Evolutionary conservation across 2,329 filamentous ascomycete species (phyloP), one percentile per base, ranked within the genome.

Genomic region (Penicillium nordicum): DNA sequence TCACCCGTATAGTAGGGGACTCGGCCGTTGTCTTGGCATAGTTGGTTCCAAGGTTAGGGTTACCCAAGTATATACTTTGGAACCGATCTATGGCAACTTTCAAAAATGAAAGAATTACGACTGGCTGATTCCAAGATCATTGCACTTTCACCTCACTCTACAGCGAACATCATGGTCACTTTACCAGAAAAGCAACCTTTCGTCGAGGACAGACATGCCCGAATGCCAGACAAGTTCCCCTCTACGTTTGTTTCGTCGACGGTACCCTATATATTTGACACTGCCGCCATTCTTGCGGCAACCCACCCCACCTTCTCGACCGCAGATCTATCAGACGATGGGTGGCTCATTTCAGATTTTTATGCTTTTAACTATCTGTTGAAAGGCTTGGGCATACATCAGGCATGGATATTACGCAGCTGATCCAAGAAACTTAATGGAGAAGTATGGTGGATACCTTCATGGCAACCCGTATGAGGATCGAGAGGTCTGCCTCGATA

Each of bases 331-430:
- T 2, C 1, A 2, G 14, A 53, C 6, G 55, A 57, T 38, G 49
- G 43, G 5, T 53, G 44, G 55, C 53, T 53, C 23, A 48, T 57
- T n/a, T 53, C 55, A 6, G 54, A 57, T 23, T 57, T 57, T 21
- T 57, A 57, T 30, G 54, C 54, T 18, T 37, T 48, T n/a, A 37
- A 48, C 45, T n/a, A 48, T 38, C 45, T 48, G 30, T 32, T 45
- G n/a, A 48, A 48, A 38, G 45, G 30, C 32, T 36, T 46, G 18
- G 36, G 43, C 11, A 25, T 23, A 11, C 10, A 51, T 27, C 46
- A 55, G 37, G 50, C 27, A 14, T 55, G 46, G 53, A 42, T 51
- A n/a, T 18, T 18, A 56, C 53, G 47, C 53, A 40, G 34, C 47
- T 21, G 47, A 46, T 18, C 47, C 53, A 41, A 34, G 32, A 11